Percentiles rank a stretch among this genome's conserved stretches.
Evolutionary conservation across 345 rosid genomes (phyloP).

Genomic region (Aethionema arabicum): DNA sequence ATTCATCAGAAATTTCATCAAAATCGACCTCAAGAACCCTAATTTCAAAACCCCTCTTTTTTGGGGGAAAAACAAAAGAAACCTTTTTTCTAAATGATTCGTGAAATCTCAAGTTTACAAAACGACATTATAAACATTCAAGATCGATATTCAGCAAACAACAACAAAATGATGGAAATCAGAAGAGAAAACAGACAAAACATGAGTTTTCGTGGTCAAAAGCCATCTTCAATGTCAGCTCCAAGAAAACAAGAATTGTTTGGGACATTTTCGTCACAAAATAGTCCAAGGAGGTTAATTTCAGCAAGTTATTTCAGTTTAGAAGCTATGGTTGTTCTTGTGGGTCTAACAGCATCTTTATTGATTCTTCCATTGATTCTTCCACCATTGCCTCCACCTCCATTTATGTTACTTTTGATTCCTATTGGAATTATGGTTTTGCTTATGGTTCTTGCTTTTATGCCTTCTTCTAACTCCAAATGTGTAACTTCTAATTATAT

Average conservation of each 20-base stretch:
- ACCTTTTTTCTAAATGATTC: slow-evolving; percentile 31
- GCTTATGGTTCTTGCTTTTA: slow-evolving; percentile 71
- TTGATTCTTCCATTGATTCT: slow-evolving; percentile 77
- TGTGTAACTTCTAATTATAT: slow-evolving; percentile 28
- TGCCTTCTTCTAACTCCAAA: slow-evolving; percentile 51
- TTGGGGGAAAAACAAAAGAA: too few species aligned
- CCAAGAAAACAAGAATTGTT: slow-evolving; percentile 31
- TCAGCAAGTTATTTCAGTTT: slow-evolving; percentile 56
- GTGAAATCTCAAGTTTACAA: slow-evolving; percentile 26
- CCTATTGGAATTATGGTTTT: slow-evolving; percentile 65
- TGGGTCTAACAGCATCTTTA: slow-evolving; percentile 63
- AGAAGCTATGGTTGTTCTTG: slow-evolving; percentile 54
- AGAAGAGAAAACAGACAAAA: slow-evolving; percentile 28
- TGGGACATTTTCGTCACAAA: slow-evolving; percentile 37
- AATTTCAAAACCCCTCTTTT: too few species aligned
- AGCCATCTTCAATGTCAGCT: slow-evolving; percentile 25
- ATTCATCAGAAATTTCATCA: not conserved
- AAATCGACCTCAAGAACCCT: slow-evolving; percentile 10
- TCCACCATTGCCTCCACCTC: slow-evolving; percentile 88
- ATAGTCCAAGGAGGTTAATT: slow-evolving; percentile 40
- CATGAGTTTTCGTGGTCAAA: slow-evolving; percentile 19
- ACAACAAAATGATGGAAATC: slow-evolving; percentile 25
- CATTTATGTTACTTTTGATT: slow-evolving; percentile 69
- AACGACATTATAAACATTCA: slow-evolving; percentile 26
- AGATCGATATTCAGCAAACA: slow-evolving; percentile 15